phyloP scores from a whole-genome alignment of 805 yeast genomes.

The Saccharomycopsis vini region DNA sequence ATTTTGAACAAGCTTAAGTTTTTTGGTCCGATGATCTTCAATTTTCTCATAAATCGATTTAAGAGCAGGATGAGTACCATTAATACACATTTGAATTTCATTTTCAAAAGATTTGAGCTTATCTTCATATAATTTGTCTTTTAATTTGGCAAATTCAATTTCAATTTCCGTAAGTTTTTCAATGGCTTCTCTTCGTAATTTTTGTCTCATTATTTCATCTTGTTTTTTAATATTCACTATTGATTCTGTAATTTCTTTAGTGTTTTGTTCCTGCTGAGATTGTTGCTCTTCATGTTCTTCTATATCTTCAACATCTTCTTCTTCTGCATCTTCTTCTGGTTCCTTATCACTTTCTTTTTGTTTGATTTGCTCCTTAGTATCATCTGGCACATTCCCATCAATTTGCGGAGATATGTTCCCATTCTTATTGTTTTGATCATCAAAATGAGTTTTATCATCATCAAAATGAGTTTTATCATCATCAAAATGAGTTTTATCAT shows the following conservation, averaged over 20 bases:
- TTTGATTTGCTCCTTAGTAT: slow-evolving; percentile 20
- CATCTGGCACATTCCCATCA: slow-evolving; percentile 17
- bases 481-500: slow-evolving; percentile 21
- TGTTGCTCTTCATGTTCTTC: slow-evolving; percentile 22
- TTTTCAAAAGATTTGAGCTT: slow-evolving; percentile 67
- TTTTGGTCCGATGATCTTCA: slow-evolving; percentile 64
- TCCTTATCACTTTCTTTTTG: slow-evolving; percentile 20
- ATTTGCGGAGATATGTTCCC: not conserved
- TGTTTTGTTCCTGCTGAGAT: slow-evolving; percentile 17
- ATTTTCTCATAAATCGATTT: slow-evolving; percentile 62
- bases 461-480: slow-evolving; percentile 15
- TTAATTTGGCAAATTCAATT: slow-evolving; percentile 71
- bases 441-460: slow-evolving; percentile 13
- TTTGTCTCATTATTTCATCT: slow-evolving; percentile 28
- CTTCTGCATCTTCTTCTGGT: slow-evolving; percentile 18
- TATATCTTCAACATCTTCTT: slow-evolving; percentile 20
- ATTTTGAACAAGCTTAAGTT: slow-evolving; percentile 41
- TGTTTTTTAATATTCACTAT: slow-evolving; percentile 19
- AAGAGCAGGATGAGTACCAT: slow-evolving; percentile 88
- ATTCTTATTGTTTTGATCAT: slow-evolving; percentile 9
- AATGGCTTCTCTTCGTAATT: slow-evolving; percentile 52
- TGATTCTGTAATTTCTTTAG: slow-evolving; percentile 22
- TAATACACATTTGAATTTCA: slow-evolving; percentile 77
- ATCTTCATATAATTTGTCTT: slow-evolving; percentile 80
- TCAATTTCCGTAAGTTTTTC: slow-evolving; percentile 73